Percentiles rank a stretch among this genome's conserved stretches.
phyloP scores from a whole-genome alignment of 2,329 filamentous ascomycete genomes.

The Diaporthe eres region DNA sequence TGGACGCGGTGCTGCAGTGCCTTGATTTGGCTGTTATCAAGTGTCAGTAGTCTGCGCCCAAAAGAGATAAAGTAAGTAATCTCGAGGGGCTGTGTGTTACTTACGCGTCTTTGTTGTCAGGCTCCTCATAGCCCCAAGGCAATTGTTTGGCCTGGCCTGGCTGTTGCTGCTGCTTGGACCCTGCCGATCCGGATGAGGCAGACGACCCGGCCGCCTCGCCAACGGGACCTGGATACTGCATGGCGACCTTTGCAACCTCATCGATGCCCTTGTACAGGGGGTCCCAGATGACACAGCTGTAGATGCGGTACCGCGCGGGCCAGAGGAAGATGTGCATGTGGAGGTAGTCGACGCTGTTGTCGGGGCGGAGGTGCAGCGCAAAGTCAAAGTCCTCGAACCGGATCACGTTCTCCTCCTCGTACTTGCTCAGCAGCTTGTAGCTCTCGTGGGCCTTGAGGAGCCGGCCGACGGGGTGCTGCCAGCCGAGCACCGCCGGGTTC shows the following conservation, averaged over 20 bases:
- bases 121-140: slow-evolving; percentile 14
- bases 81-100: not conserved
- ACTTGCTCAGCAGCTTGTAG: slow-evolving; percentile 25
- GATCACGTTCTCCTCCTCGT: slow-evolving; percentile 23
- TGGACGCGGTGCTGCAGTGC: not conserved
- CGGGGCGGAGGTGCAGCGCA: slow-evolving; percentile 20
- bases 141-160: not conserved
- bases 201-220: not conserved
- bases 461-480: slow-evolving; percentile 15
- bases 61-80: no score
- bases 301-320: slow-evolving; percentile 12
- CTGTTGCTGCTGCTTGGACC: not conserved
- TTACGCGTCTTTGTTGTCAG: slow-evolving; percentile 10
- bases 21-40: not conserved
- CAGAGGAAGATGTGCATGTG: slow-evolving; percentile 31
- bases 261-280: slow-evolving; percentile 16
- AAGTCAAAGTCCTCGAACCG: slow-evolving; percentile 31
- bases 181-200: no score
- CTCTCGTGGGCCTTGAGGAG: slow-evolving; percentile 26
- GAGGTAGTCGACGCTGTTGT: slow-evolving; percentile 27
- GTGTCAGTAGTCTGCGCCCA: not conserved
- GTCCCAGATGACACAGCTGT: slow-evolving; percentile 31
- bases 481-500: not conserved
- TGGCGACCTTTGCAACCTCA: slow-evolving; percentile 15
- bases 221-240: not conserved